phyloP scores from a whole-genome alignment of 1,139 yeast species.

The Saccharomyces hybrid region DNA sequence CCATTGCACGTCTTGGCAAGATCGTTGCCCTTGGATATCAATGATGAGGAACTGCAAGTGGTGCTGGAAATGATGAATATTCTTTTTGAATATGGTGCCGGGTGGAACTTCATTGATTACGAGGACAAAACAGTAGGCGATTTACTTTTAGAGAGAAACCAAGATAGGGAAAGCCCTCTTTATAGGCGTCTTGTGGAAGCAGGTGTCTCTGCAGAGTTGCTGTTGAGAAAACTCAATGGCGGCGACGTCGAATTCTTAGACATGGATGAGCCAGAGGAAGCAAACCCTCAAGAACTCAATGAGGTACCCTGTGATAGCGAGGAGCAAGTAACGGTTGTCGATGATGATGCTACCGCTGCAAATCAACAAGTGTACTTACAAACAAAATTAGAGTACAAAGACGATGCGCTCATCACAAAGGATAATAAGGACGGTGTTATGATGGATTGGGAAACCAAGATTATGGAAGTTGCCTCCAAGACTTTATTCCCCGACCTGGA shows the following conservation, averaged over 20 bases:
- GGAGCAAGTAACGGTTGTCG: conserved; percentile 9
- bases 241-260: conserved; percentile 44
- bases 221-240: conserved; percentile 66
- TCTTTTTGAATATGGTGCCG: conserved; percentile 84
- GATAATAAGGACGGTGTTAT: conserved; percentile 82
- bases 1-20: conserved; percentile 61
- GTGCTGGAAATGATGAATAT: conserved; percentile 52
- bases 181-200: conserved; percentile 64
- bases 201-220: conserved; percentile 83
- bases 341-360: conserved; percentile 49
- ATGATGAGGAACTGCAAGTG: conserved; percentile 40
- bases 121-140: conserved; percentile 75
- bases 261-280: conserved; percentile 18
- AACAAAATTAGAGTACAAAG: conserved; percentile 62
- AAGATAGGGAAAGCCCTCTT: conserved; percentile 30
- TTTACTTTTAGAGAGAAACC: conserved; percentile 45
- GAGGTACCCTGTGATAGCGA: conserved; percentile 1
- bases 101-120: conserved; percentile 71
- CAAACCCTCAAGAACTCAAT: neutral
- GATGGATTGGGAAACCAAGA: conserved; percentile 93
- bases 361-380: conserved; percentile 58
- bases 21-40: conserved; percentile 41
- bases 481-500: conserved; percentile 44
- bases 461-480: conserved; percentile 77
- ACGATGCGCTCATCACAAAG: conserved; percentile 64